Evolutionary conservation across 1,284 basidiomycete genomes (phyloP).

Genomic region (Cystobasidium sp.): DNA sequence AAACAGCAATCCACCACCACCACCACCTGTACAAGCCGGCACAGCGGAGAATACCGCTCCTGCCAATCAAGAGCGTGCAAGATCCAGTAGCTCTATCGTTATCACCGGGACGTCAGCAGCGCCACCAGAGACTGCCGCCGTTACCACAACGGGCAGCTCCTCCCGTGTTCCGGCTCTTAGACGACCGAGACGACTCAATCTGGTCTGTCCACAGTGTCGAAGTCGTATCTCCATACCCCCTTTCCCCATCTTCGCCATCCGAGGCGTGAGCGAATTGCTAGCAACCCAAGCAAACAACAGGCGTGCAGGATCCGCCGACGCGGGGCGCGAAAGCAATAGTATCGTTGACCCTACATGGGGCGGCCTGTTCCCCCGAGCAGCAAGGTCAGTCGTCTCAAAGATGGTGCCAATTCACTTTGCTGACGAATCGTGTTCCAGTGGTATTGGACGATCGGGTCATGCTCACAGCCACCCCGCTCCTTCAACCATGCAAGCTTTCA

Average conservation of each 20-base stretch:
- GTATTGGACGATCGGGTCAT: neutral
- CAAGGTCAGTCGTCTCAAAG: constrained; percentile 13
- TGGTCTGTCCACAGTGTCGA: constrained; percentile 49
- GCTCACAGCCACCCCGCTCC: neutral
- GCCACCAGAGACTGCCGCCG: no score
- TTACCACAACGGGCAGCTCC: neutral
- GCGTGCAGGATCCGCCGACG: constrained; percentile 18
- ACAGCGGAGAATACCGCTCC: neutral
- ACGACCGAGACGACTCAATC: constrained; percentile 37
- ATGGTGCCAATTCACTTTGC: neutral
- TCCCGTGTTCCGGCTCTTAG: neutral
- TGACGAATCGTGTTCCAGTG: neutral
- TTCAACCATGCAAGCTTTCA: neutral
- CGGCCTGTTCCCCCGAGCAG: constrained; percentile 17
- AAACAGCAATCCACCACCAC: neutral
- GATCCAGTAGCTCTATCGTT: no score
- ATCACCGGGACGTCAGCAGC: no score
- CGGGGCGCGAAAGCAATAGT: neutral
- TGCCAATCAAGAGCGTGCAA: neutral
- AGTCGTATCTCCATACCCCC: constrained; percentile 41
- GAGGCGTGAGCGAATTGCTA: constrained; percentile 43
- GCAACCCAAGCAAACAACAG: constrained; percentile 13
- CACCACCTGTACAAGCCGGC: neutral
- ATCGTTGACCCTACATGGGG: constrained; percentile 27
- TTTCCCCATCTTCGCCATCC: constrained; percentile 46